These are phyloP conservation scores for Solanum chiquidenum DNA, from an alignment of 257 asterid species.

Conservation along the genomic window DNA sequence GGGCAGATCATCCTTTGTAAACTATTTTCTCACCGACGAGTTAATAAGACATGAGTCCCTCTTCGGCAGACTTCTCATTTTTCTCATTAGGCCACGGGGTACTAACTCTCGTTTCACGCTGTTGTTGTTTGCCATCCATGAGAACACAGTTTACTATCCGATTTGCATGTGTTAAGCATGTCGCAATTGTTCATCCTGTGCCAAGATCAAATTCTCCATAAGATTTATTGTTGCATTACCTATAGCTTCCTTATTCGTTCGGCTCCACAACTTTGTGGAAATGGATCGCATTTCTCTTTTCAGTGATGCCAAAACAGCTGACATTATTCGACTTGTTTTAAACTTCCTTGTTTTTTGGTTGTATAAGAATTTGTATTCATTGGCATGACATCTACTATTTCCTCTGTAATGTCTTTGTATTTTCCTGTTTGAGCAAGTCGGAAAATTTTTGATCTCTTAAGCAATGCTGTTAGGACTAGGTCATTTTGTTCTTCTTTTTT, in stretches of 20 bases:
- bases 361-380: neutral
- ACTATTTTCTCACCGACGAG: neutral
- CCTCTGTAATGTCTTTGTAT: neutral
- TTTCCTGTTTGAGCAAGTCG: neutral
- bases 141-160: neutral
- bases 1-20: neutral
- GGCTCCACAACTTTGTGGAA: neutral
- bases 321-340: neutral
- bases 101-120: neutral
- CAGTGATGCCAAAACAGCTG: neutral
- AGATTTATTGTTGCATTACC: neutral
- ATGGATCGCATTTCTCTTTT: neutral
- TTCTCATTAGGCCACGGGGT: neutral
- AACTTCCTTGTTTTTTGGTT: neutral
- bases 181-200: neutral
- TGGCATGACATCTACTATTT: neutral
- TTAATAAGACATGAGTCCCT: neutral
- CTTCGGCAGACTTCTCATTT: neutral
- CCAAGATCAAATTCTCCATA: neutral
- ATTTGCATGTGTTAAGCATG: neutral
- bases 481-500: neutral
- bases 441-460: neutral
- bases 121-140: neutral
- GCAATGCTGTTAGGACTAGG: neutral
- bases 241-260: neutral